Percentiles rank a stretch among this genome's conserved stretches.
Conservation (phyloP, 2,329 filamentous ascomycete genomes). For the Hypoxylon rubiginosum region DNA sequence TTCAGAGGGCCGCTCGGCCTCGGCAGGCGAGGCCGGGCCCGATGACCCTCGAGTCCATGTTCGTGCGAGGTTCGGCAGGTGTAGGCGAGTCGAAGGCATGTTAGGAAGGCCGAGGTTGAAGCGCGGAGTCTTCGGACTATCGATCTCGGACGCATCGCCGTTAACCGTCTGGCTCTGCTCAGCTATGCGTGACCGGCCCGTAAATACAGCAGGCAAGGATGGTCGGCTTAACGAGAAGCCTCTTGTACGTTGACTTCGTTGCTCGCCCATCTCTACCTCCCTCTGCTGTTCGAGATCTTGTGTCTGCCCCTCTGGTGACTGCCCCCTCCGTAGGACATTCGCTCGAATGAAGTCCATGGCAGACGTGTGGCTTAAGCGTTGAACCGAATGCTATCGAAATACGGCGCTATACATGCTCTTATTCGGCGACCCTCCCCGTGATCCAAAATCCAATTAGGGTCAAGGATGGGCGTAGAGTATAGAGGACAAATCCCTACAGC, state of each 20-base stretch:
- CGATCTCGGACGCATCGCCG: constrained; percentile 45
- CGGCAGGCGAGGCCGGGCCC: constrained; percentile 46
- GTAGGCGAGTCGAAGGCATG: constrained; percentile 58
- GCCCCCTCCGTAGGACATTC: constrained; percentile 40
- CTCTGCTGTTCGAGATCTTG: constrained; percentile 41
- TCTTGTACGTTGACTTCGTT: constrained; percentile 33
- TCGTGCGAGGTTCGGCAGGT: constrained; percentile 58
- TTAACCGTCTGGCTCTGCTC: constrained; percentile 28
- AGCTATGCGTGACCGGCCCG: constrained; percentile 30
- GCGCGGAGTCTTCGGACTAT: constrained; percentile 64
- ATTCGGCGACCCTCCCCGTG: constrained; percentile 6
- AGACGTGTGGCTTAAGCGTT: constrained; percentile 24
- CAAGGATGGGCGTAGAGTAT: constrained; percentile 3
- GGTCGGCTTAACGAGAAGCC: constrained; percentile 36
- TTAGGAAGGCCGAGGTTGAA: constrained; percentile 56
- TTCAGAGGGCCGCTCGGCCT: constrained; percentile 17
- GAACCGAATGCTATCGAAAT: constrained; percentile 35
- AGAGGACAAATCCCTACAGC: neutral
- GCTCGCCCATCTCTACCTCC: constrained; percentile 39
- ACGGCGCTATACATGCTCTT: constrained; percentile 41
- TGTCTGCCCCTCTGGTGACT: constrained; percentile 26
- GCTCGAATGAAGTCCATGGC: constrained; percentile 46
- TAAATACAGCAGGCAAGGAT: constrained; percentile 37
- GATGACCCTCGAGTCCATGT: constrained; percentile 56
- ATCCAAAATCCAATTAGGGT: constrained; percentile 14